Percentiles rank a stretch among this genome's conserved stretches.
phyloP scores from a whole-genome alignment of 768 basidiomycete species.

The Termitomyces sp. region DNA sequence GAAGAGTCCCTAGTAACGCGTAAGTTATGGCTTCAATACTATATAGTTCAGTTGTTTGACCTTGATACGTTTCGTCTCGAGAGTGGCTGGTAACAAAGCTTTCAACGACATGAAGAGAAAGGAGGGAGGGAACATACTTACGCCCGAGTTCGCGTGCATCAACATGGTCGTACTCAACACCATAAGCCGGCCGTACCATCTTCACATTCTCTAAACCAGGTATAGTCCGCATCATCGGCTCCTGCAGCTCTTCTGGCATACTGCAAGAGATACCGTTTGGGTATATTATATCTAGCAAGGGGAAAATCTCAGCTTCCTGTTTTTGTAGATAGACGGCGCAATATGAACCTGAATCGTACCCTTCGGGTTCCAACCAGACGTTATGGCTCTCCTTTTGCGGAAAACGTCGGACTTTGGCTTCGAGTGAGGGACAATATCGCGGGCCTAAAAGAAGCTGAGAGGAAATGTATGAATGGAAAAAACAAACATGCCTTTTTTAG shows the following conservation, averaged over 20 bases:
- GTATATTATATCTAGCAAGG: constrained; percentile 67
- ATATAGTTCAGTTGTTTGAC: constrained; percentile 23
- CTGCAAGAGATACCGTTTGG: constrained; percentile 89
- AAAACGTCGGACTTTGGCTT: constrained; percentile 82
- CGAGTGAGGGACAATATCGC: constrained; percentile 87
- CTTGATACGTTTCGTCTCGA: constrained; percentile 82
- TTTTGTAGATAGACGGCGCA: not conserved
- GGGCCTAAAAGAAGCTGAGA: constrained; percentile 47
- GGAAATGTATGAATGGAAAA: not conserved
- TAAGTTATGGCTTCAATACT: not conserved
- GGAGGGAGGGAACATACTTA: constrained; percentile 27
- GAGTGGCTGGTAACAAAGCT: constrained; percentile 44
- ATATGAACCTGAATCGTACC: constrained; percentile 71
- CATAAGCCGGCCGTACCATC: constrained; percentile 83
- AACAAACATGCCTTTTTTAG: constrained; percentile 59
- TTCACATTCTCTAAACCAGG: constrained; percentile 80
- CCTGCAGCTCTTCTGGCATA: constrained; percentile 81
- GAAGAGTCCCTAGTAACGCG: constrained; percentile 57
- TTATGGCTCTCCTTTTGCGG: constrained; percentile 62
- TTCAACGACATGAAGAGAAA: not conserved
- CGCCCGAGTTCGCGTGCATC: constrained; percentile 77
- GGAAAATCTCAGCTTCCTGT: not conserved
- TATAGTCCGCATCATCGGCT: constrained; percentile 77
- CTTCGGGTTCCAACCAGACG: constrained; percentile 91
- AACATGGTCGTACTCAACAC: constrained; percentile 89